Percentiles rank a stretch among this genome's conserved stretches.
phyloP scores from a whole-genome alignment of 306 rosid species.

The Vicia sativa region DNA sequence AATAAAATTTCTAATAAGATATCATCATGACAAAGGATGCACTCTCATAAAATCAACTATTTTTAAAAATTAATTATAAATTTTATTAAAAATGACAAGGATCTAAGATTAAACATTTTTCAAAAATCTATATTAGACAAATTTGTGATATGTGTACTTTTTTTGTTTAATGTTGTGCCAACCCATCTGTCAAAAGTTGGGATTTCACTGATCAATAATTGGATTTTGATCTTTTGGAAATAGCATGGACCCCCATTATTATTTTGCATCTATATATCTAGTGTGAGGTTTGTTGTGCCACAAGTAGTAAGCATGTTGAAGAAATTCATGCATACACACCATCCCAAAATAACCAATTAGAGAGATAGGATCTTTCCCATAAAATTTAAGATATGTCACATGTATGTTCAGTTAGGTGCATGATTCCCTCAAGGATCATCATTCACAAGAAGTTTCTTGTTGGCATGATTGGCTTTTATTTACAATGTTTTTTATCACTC shows the following conservation, averaged over 20 bases:
- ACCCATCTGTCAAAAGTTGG: neutral
- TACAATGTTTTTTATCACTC: neutral
- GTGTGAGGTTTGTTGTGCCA: constrained; percentile 13
- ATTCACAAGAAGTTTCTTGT: constrained; percentile 7
- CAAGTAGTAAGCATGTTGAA: constrained; percentile 10
- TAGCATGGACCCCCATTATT: constrained; percentile 4
- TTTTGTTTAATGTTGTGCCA: neutral
- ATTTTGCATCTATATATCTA: neutral
- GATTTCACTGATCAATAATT: neutral
- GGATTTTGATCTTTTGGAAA: neutral
- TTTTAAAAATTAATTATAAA: too few relatives aligned
- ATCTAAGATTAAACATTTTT: neutral
- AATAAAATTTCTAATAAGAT: too few relatives aligned
- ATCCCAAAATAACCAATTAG: neutral
- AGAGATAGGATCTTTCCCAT: neutral
- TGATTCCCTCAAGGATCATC: neutral
- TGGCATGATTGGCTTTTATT: neutral
- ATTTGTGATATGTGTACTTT: neutral
- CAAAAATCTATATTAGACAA: neutral
- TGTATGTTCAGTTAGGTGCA: constrained; percentile 10
- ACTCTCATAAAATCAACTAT: too few relatives aligned
- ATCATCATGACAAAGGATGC: too few relatives aligned
- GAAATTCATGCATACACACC: constrained; percentile 20
- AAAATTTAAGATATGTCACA: neutral
- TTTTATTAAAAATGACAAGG: neutral